Conservation (phyloP, 75 land plant species). For the Pinus tabuliformis region DNA sequence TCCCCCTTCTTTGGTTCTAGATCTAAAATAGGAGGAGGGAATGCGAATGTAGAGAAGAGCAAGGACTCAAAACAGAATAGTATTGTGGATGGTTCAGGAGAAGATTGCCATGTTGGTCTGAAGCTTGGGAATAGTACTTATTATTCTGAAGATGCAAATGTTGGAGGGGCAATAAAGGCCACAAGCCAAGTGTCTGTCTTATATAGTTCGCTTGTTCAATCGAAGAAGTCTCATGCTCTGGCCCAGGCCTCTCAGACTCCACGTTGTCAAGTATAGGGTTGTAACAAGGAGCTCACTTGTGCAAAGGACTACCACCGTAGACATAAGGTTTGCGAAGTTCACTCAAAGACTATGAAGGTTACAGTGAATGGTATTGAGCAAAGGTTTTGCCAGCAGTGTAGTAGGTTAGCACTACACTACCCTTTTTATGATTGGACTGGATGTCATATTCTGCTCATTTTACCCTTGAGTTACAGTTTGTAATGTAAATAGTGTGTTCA, state of each 20-base stretch:
- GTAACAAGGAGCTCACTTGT: conserved; percentile 54
- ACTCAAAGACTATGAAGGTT: conserved; percentile 63
- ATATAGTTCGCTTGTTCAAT: conserved; percentile 9
- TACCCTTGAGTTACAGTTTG: not conserved
- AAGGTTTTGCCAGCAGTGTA: conserved; percentile 70
- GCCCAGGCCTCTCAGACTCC: conserved; percentile 23
- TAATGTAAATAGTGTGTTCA: not conserved
- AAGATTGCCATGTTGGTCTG: conserved; percentile 48
- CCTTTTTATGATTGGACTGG: not conserved
- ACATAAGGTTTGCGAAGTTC: conserved; percentile 66
- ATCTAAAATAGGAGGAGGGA: not conserved
- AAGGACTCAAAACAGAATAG: conserved; percentile 1
- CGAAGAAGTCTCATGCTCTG: conserved; percentile 22
- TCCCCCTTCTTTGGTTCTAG: not conserved
- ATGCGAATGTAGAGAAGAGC: not conserved
- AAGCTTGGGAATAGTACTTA: conserved; percentile 72
- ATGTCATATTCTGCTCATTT: not conserved
- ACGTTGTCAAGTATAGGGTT: conserved; percentile 79
- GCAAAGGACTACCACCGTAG: conserved; percentile 70
- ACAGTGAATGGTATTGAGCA: conserved; percentile 56
- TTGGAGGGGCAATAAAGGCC: not conserved
- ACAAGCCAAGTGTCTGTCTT: not conserved
- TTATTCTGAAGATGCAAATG: conserved; percentile 10
- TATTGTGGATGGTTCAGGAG: not conserved
- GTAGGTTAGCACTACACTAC: conserved; percentile 30